A percentile compares a stretch with the other conserved stretches of the same genome.
These are phyloP conservation scores for Zizania latifolia DNA, from an alignment of 176 grass and related monocot species.

Conservation along the genomic window DNA sequence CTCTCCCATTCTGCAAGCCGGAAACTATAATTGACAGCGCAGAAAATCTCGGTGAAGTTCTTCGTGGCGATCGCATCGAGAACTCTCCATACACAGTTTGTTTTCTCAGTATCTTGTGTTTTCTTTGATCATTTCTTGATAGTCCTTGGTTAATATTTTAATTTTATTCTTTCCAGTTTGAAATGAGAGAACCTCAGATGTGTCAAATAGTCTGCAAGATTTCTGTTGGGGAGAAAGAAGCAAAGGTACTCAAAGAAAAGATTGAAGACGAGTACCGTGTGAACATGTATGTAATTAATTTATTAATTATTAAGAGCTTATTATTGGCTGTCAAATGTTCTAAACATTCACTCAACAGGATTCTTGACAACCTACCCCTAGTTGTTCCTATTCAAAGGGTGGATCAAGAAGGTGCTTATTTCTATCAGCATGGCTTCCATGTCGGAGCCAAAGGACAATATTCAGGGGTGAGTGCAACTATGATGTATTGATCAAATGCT, in stretches of 20 bases:
- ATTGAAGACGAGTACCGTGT: slow-evolving; percentile 88
- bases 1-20: slow-evolving; percentile 78
- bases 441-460: slow-evolving; percentile 83
- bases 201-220: slow-evolving; percentile 81
- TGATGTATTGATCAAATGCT: slow-evolving; percentile 8
- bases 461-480: slow-evolving; percentile 51
- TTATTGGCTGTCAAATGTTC: background rate
- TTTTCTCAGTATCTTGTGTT: background rate
- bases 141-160: background rate
- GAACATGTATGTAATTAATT: slow-evolving; percentile 55
- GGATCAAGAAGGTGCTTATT: slow-evolving; percentile 57
- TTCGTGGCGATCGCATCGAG: slow-evolving; percentile 85
- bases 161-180: slow-evolving; percentile 51
- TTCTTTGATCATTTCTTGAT: slow-evolving; percentile 15
- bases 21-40: slow-evolving; percentile 71
- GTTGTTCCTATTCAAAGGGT: slow-evolving; percentile 83
- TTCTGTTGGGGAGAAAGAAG: slow-evolving; percentile 59
- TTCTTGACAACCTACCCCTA: slow-evolving; percentile 83
- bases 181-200: slow-evolving; percentile 83
- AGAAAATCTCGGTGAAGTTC: slow-evolving; percentile 82
- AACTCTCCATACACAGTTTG: slow-evolving; percentile 80
- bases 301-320: background rate
- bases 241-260: slow-evolving; percentile 76
- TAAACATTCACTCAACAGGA: slow-evolving; percentile 44
- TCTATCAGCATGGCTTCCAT: slow-evolving; percentile 90